A percentile compares a stretch with the other conserved stretches of the same genome.
phyloP scores from a whole-genome alignment of 2,329 filamentous ascomycete genomes.

The Metarhizium rileyi region DNA sequence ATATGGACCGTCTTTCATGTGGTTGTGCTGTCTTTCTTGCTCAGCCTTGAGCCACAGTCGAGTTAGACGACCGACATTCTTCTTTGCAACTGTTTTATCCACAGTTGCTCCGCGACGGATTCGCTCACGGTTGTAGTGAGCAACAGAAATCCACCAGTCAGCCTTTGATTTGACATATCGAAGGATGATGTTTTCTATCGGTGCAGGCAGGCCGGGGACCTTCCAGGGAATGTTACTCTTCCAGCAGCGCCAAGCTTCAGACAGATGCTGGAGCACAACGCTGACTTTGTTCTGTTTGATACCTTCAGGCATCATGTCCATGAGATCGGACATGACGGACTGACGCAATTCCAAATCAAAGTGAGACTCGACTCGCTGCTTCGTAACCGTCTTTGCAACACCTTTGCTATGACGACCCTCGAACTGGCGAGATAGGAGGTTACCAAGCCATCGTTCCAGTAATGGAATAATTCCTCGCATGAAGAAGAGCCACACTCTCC shows the following conservation, averaged over 20 bases:
- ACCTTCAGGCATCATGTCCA: conserved; percentile 99
- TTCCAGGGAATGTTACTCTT: conserved; percentile 99
- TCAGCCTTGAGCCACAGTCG: conserved; percentile 96
- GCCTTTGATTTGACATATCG: conserved; percentile 99
- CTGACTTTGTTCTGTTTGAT: conserved; percentile 99
- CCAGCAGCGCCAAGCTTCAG: conserved; percentile 98
- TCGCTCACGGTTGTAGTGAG: conserved; percentile 96
- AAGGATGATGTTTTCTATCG: conserved; percentile 97
- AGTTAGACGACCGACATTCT: conserved; percentile 91
- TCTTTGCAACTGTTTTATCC: conserved; percentile 98
- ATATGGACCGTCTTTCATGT: conserved; percentile 98
- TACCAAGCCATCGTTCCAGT: conserved; percentile 93
- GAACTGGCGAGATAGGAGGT: conserved; percentile 91
- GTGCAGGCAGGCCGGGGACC: conserved; percentile 88
- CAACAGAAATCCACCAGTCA: conserved; percentile 99
- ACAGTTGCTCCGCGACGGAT: conserved; percentile 94
- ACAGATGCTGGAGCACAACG: conserved; percentile 91
- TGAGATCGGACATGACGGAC: conserved; percentile 96
- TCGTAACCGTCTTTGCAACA: conserved; percentile 97
- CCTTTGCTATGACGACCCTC: conserved; percentile 98
- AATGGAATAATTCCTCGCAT: conserved; percentile 97
- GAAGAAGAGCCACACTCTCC: conserved; percentile 99
- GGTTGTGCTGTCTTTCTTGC: conserved; percentile 97
- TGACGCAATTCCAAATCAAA: conserved; percentile 95
- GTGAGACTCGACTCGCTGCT: conserved; percentile 97